Conservation (phyloP, 345 rosid species). For the Hirschfeldia incana region DNA sequence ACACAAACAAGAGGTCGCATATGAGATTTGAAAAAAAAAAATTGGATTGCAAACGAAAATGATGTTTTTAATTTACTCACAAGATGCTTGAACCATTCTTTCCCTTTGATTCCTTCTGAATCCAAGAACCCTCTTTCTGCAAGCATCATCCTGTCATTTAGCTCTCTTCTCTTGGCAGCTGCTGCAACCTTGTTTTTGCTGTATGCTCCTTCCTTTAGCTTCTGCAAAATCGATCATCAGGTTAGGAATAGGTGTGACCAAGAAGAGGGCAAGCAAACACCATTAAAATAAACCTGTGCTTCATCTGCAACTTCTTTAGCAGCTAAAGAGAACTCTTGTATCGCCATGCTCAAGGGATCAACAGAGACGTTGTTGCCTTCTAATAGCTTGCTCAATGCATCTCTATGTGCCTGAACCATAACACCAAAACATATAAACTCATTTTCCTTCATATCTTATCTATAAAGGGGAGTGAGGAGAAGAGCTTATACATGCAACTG, state of each 20-base stretch:
- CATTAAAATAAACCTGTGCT: conserved; percentile 47
- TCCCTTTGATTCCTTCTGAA: conserved; percentile 67
- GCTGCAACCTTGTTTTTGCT: conserved; percentile 29
- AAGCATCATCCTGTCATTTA: conserved; percentile 87
- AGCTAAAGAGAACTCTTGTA: conserved; percentile 56
- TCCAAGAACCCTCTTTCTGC: conserved; percentile 94
- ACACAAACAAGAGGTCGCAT: neutral
- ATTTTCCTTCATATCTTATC: neutral
- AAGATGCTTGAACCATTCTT: conserved; percentile 94
- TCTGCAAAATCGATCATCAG: conserved; percentile 44
- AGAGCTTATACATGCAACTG: conserved; percentile 49
- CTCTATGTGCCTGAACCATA: conserved; percentile 52
- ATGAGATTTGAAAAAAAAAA: neutral
- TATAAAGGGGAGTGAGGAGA: neutral
- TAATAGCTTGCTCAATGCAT: conserved; percentile 52
- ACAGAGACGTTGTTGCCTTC: conserved; percentile 49
- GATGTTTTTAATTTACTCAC: conserved; percentile 43
- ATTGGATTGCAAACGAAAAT: neutral
- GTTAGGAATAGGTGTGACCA: conserved; percentile 43
- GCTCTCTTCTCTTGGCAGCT: conserved; percentile 50
- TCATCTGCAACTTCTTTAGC: conserved; percentile 62
- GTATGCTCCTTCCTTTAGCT: conserved; percentile 41
- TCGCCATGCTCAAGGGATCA: conserved; percentile 55
- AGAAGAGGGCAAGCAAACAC: neutral
- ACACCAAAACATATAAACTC: conserved; percentile 7